Conservation (phyloP, 2,329 filamentous ascomycete species). For the Fusarium virguliforme region DNA sequence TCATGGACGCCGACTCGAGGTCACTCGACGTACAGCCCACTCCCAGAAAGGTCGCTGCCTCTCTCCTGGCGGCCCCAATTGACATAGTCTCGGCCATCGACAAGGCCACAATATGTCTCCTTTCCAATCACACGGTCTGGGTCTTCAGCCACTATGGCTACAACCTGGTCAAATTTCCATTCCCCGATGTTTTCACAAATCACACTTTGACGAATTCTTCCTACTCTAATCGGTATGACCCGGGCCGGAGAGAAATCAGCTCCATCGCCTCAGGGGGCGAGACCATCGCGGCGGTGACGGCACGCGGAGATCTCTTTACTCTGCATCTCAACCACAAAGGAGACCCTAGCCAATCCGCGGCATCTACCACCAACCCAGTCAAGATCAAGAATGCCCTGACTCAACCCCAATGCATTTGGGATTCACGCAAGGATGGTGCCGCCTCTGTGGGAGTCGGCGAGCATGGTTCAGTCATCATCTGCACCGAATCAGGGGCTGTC, state of each 20-base stretch:
- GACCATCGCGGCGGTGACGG: conserved; percentile 90
- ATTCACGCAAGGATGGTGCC: conserved; percentile 87
- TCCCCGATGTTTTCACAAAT: conserved; percentile 79
- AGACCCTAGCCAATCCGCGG: conserved; percentile 72
- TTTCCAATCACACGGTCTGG: conserved; percentile 91
- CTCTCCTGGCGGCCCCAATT: conserved; percentile 78
- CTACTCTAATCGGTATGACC: conserved; percentile 66
- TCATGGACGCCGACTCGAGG: conserved; percentile 95
- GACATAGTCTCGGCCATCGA: conserved; percentile 89
- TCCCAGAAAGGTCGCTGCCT: conserved; percentile 90
- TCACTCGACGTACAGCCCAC: conserved; percentile 87
- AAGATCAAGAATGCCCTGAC: conserved; percentile 91
- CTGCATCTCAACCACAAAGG: conserved; percentile 80
- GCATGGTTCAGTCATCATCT: conserved; percentile 94
- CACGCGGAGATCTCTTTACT: conserved; percentile 89
- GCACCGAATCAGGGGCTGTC: conserved; percentile 91
- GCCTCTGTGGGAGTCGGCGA: conserved; percentile 91
- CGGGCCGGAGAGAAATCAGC: conserved; percentile 77
- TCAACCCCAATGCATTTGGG: conserved; percentile 87
- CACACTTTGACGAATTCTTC: conserved; percentile 78
- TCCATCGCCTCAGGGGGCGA: conserved; percentile 89
- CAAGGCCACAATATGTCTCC: conserved; percentile 86
- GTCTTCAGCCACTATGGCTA: conserved; percentile 98
- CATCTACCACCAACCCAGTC: conserved; percentile 91
- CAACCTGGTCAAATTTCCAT: conserved; percentile 87